phyloP scores from a whole-genome alignment of 2,329 filamentous ascomycete genomes.

The Pestalotiopsis sp. region DNA sequence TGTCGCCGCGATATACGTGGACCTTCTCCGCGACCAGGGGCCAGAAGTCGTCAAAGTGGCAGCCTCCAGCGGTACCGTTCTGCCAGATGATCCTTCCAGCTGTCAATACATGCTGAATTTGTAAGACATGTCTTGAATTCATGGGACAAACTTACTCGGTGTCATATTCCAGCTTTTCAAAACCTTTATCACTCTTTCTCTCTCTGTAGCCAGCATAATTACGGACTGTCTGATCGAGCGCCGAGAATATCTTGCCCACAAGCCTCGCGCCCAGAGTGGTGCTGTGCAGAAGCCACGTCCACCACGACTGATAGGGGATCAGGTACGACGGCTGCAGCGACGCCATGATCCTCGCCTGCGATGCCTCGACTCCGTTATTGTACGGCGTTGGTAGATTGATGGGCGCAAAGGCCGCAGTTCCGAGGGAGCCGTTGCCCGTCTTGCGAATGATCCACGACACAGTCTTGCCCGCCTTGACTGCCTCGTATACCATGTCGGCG shows the following conservation, averaged over 20 bases:
- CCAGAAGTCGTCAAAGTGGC: conserved; percentile 29
- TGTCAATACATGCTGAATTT: conserved; percentile 5
- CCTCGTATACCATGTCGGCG: conserved; percentile 39
- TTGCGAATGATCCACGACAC: conserved; percentile 37
- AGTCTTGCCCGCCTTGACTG: conserved; percentile 31
- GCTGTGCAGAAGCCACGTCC: conserved; percentile 24
- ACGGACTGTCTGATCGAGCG: conserved; percentile 22
- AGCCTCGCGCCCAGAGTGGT: conserved; percentile 20
- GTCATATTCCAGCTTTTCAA: conserved; percentile 26
- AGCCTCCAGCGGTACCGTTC: conserved; percentile 27
- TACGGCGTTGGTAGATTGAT: conserved; percentile 28
- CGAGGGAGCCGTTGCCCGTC: conserved; percentile 28
- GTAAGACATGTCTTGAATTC: neutral
- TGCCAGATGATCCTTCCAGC: conserved; percentile 27
- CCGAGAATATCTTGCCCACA: conserved; percentile 20
- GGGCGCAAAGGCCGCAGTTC: conserved; percentile 30
- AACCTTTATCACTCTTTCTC: conserved; percentile 23
- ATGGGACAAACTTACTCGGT: conserved; percentile 21
- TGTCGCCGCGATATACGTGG: conserved; percentile 20
- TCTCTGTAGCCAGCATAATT: conserved; percentile 26
- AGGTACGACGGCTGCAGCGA: conserved; percentile 22
- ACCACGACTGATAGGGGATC: conserved; percentile 21
- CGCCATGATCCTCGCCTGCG: conserved; percentile 23
- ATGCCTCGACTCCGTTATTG: conserved; percentile 26
- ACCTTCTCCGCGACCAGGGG: conserved; percentile 26